phyloP scores from a whole-genome alignment of 2,329 filamentous ascomycete species.

The Rhynchosporium secalis region DNA sequence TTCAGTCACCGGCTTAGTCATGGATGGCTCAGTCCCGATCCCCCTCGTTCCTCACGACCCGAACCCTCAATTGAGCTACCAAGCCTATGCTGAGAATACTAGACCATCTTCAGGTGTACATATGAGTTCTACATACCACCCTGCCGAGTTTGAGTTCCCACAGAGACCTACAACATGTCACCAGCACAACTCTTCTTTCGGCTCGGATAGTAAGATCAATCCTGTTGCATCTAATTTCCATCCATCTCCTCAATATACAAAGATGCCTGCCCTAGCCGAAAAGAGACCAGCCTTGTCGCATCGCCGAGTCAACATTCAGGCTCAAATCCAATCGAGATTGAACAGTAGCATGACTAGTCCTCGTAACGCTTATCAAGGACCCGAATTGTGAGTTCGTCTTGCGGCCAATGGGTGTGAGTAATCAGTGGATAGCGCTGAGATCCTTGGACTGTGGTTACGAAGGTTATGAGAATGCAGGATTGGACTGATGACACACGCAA shows the following conservation, averaged over 20 bases:
- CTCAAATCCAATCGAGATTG: slow-evolving; percentile 22
- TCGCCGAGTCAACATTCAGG: slow-evolving; percentile 15
- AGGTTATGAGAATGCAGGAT: not conserved
- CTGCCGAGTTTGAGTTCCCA: not conserved
- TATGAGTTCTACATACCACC: not conserved
- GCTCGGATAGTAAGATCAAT: slow-evolving; percentile 17
- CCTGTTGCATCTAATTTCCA: slow-evolving; percentile 13
- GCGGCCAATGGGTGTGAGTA: not conserved
- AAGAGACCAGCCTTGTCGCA: slow-evolving; percentile 21
- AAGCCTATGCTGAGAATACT: not conserved
- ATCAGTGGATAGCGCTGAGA: not conserved
- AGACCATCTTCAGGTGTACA: slow-evolving; percentile 5
- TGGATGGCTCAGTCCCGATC: slow-evolving; percentile 18
- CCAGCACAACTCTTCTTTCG: slow-evolving; percentile 14
- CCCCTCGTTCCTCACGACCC: slow-evolving; percentile 14
- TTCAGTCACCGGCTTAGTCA: slow-evolving; percentile 21
- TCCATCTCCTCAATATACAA: slow-evolving; percentile 11
- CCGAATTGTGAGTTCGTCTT: slow-evolving; percentile 3
- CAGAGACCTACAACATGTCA: slow-evolving; percentile 15
- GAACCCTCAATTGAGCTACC: not conserved
- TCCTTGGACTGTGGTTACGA: slow-evolving; percentile 3
- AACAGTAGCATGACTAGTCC: slow-evolving; percentile 20
- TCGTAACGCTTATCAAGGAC: slow-evolving; percentile 2
- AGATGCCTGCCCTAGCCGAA: not conserved
- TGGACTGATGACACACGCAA: not conserved